These are phyloP conservation scores for Suillus hirtellus DNA, from an alignment of 768 basidiomycete genomes.

Conservation along the genomic window DNA sequence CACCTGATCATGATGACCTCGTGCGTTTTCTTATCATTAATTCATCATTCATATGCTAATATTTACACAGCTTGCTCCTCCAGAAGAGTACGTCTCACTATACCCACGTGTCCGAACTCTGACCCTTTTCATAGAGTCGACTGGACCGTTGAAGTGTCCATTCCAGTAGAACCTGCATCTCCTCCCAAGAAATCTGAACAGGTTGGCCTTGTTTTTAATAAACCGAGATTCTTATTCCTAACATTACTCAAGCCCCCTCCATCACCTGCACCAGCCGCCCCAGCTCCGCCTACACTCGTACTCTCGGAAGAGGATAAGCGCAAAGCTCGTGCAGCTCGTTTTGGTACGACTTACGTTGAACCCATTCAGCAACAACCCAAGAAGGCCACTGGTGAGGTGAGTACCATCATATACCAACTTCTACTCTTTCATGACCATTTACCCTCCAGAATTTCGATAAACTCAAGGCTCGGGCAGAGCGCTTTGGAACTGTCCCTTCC, in stretches of 20 bases:
- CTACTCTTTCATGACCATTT: slow-evolving; percentile 5
- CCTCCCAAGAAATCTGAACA: slow-evolving; percentile 8
- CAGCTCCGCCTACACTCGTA: neutral
- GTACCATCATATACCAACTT: neutral
- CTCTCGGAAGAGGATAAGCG: slow-evolving; percentile 54
- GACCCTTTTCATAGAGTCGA: slow-evolving; percentile 37
- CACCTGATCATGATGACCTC: slow-evolving; percentile 27
- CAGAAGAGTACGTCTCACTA: slow-evolving; percentile 29
- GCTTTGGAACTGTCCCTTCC: slow-evolving; percentile 45
- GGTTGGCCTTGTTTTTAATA: neutral
- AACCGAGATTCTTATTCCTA: neutral
- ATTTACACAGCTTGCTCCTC: slow-evolving; percentile 29
- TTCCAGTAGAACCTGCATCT: slow-evolving; percentile 16
- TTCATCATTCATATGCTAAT: slow-evolving; percentile 6
- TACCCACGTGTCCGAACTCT: slow-evolving; percentile 11
- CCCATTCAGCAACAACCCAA: slow-evolving; percentile 28
- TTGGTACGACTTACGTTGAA: slow-evolving; percentile 63
- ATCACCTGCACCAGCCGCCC: neutral
- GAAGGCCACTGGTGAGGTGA: slow-evolving; percentile 19
- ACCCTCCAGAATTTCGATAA: slow-evolving; percentile 46
- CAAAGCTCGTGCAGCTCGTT: slow-evolving; percentile 64
- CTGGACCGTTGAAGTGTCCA: slow-evolving; percentile 39
- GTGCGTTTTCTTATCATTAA: slow-evolving; percentile 17
- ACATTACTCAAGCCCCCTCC: slow-evolving; percentile 13
- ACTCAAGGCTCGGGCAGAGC: slow-evolving; percentile 51